These are phyloP conservation scores for Aspergillus nidulans DNA, from an alignment of 495 filamentous ascomycete species.

Conservation along the genomic window DNA sequence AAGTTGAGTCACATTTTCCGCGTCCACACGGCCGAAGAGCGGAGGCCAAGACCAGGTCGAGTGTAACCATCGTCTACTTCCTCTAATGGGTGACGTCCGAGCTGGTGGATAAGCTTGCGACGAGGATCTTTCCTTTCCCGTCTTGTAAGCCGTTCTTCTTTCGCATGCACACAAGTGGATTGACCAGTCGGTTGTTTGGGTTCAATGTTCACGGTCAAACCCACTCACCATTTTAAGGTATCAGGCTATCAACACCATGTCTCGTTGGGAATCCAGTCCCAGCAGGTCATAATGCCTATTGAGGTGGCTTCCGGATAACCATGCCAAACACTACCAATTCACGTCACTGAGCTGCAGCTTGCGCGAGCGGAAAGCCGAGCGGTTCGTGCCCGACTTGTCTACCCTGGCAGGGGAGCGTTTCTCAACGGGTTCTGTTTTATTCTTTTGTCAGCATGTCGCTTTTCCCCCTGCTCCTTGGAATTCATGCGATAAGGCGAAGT, in stretches of 20 bases:
- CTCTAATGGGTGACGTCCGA: too few relatives aligned
- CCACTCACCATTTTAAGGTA: too few relatives aligned
- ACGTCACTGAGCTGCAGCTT: conserved; percentile 95
- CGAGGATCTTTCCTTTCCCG: background rate
- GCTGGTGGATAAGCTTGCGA: background rate
- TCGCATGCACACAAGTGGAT: background rate
- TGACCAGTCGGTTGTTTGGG: background rate
- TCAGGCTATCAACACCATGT: too few relatives aligned
- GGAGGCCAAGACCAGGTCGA: too few relatives aligned
- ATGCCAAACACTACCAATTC: conserved; percentile 68
- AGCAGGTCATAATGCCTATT: background rate
- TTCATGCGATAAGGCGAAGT: background rate
- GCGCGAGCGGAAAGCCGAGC: conserved; percentile 75
- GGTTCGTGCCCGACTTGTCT: conserved; percentile 68
- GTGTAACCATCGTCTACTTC: too few relatives aligned
- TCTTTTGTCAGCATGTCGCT: background rate
- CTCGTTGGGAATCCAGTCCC: background rate
- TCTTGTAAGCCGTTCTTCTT: background rate
- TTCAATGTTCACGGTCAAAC: too few relatives aligned
- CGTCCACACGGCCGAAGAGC: too few relatives aligned
- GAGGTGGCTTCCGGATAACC: background rate
- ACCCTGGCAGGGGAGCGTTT: conserved; percentile 38
- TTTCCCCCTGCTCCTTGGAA: background rate
- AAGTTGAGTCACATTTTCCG: too few relatives aligned
- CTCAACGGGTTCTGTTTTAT: conserved; percentile 23